Percentiles rank a stretch among this genome's conserved stretches.
Evolutionary conservation across 306 rosid genomes (phyloP).

Genomic region (Malus sylvestris): DNA sequence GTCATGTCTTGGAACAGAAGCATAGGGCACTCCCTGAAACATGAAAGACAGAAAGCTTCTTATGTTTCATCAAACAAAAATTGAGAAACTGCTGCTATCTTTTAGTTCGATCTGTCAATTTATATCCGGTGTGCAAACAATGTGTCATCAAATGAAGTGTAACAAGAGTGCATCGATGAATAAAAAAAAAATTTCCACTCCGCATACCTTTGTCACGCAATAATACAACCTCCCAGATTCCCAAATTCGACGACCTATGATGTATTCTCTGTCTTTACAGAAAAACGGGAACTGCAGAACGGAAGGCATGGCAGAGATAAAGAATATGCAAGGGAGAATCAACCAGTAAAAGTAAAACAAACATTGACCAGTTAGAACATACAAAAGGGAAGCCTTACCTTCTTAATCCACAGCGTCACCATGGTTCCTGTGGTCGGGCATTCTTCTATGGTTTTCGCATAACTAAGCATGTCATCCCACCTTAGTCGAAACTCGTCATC

Average conservation of each 20-base stretch:
- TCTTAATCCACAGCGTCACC: constrained; percentile 47
- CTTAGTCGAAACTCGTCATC: constrained; percentile 45
- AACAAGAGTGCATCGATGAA: background rate
- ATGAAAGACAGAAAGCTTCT: background rate
- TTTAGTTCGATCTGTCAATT: no score
- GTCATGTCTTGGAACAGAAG: constrained; percentile 39
- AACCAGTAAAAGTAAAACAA: background rate
- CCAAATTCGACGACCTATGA: constrained; percentile 63
- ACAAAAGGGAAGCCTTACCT: constrained; percentile 25
- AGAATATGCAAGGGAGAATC: background rate
- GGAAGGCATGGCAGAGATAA: background rate
- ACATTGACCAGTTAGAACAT: background rate
- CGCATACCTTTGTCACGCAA: constrained; percentile 58
- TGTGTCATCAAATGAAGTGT: background rate
- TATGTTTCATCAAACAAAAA: background rate
- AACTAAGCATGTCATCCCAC: constrained; percentile 54
- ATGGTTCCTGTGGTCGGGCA: constrained; percentile 47
- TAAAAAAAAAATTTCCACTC: background rate
- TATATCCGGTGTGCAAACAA: no score
- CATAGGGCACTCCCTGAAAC: constrained; percentile 44
- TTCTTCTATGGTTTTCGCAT: constrained; percentile 31
- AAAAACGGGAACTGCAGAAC: constrained; percentile 55
- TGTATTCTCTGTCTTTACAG: constrained; percentile 63
- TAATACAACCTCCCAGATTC: constrained; percentile 55
- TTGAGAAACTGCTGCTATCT: background rate